Conservation (phyloP, 2,329 filamentous ascomycete genomes). For the Fusarium coffeatum region DNA sequence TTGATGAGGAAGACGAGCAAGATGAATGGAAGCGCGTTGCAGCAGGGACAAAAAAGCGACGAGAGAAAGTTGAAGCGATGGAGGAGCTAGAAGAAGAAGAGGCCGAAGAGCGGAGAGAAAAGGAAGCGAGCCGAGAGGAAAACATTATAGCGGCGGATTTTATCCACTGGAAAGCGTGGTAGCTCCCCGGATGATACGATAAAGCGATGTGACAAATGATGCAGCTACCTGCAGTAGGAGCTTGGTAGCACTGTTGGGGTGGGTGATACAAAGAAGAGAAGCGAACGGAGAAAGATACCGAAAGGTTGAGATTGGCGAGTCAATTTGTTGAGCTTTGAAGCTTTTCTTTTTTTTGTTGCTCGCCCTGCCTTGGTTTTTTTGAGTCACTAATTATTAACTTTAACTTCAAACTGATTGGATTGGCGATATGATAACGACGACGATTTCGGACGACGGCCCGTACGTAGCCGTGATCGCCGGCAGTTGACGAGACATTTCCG, state of each 20-base stretch:
- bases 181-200: slow-evolving; percentile 19
- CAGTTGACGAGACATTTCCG: slow-evolving; percentile 30
- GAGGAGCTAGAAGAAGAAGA: slow-evolving; percentile 13
- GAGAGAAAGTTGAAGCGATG: slow-evolving; percentile 6
- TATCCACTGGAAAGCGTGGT: slow-evolving; percentile 19
- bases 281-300: slow-evolving; percentile 30
- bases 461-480: slow-evolving; percentile 33
- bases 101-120: slow-evolving; percentile 26
- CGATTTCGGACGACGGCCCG: slow-evolving; percentile 29
- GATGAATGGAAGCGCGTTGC: slow-evolving; percentile 18
- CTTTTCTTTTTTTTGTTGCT: neutral
- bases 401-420: slow-evolving; percentile 30
- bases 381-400: slow-evolving; percentile 9
- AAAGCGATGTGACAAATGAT: slow-evolving; percentile 21
- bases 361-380: slow-evolving; percentile 6
- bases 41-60: neutral
- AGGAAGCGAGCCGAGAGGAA: slow-evolving; percentile 38
- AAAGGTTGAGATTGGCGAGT: slow-evolving; percentile 8
- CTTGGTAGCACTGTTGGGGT: slow-evolving; percentile 16
- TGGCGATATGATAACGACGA: slow-evolving; percentile 23
- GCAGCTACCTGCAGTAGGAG: slow-evolving; percentile 26
- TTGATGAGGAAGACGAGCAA: slow-evolving; percentile 9
- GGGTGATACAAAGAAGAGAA: neutral
- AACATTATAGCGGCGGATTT: slow-evolving; percentile 33
- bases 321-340: slow-evolving; percentile 33